Percentiles rank a stretch among this genome's conserved stretches.
phyloP scores from a whole-genome alignment of 305 asterid species.

The Solanum hybrid region DNA sequence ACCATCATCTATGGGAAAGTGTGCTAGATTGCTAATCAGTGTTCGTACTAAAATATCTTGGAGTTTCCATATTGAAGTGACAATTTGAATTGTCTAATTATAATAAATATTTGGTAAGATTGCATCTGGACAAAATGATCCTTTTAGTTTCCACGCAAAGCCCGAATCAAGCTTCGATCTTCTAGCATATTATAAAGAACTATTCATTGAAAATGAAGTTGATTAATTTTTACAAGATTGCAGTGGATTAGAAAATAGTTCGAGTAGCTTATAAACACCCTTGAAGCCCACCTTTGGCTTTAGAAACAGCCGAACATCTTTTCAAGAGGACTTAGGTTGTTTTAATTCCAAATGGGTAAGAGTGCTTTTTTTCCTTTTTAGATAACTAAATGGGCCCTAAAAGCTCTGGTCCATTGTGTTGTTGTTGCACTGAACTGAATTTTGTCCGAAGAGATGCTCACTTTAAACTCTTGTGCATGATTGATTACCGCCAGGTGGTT shows the following conservation, averaged over 20 bases:
- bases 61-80: neutral
- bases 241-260: too few species aligned
- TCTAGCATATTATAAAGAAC: neutral
- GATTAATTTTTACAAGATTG: neutral
- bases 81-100: neutral
- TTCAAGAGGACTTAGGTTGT: neutral
- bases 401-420: neutral
- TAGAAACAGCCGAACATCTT: neutral
- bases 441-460: neutral
- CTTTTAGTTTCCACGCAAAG: neutral
- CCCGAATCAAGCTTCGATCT: neutral
- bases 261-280: neutral
- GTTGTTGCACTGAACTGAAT: neutral
- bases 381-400: neutral
- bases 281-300: neutral
- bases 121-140: neutral
- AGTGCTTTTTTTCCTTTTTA: neutral
- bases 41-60: neutral
- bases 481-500: constrained; percentile 1
- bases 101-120: neutral
- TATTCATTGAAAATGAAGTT: neutral
- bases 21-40: neutral
- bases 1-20: neutral
- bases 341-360: neutral
- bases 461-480: neutral